Evolutionary conservation across 768 basidiomycete genomes (phyloP), one percentile per base, ranked within the genome.

Genomic region (Kwoniella sp.): DNA sequence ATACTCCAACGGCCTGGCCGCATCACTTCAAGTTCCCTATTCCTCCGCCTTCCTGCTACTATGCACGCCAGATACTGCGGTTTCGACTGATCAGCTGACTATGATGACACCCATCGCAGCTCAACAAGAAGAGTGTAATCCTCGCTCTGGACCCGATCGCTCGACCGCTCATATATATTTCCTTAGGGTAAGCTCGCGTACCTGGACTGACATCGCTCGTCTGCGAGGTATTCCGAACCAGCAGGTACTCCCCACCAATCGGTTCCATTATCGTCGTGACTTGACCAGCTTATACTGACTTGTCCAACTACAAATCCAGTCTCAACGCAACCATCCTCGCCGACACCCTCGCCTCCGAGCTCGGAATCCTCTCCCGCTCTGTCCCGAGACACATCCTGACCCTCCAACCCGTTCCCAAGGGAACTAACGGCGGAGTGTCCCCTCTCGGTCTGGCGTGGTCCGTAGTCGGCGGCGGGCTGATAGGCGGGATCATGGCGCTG

Each of bases 261-360:
- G n/a, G n/a, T n/a, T n/a, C n/a, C n/a, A n/a, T n/a, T n/a, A n/a
- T n/a, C n/a, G n/a, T n/a, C n/a, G n/a, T n/a, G n/a, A n/a, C n/a
- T n/a, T n/a, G n/a, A n/a, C n/a, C n/a, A n/a, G n/a, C n/a, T n/a
- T n/a, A n/a, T n/a, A n/a, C 34, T 34, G 34, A 34, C 34, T 34
- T 34, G 34, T 34, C 15, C 41, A 28, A n/a, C 13, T 34, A 13
- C 54, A 56, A 34, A 12, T 31, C 2, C 73, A 93, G 91, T 2
- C 92, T 94, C 76, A 91, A 92, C 79, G 88, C 88, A 2, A 93
- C 90, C 79, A 92, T 90, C 76, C 84, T 93, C 9, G 93, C 91
- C 4, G 93, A 96, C 73, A 96, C 93, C 0, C 86, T 97, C 1
- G 93, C 93, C 0, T 94, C 92, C 9, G 94, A 96, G 81, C 85